A percentile compares a stretch with the other conserved stretches of the same genome.
Conservation (phyloP, 306 rosid species). For the Ormosia semicastrata region DNA sequence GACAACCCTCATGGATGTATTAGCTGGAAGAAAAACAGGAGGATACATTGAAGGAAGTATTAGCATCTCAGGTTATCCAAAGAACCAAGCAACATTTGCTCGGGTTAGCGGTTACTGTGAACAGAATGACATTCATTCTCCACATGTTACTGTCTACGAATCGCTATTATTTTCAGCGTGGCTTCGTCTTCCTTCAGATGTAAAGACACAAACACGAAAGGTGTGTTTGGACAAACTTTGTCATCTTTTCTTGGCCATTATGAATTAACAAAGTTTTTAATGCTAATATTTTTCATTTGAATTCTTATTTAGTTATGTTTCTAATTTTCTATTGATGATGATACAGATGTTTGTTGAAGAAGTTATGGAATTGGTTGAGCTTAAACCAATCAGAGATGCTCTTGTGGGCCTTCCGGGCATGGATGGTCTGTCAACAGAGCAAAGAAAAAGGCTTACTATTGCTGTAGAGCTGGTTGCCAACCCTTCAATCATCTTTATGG, state of each 20-base stretch:
- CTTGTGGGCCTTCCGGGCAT: constrained; percentile 53
- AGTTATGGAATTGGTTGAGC: constrained; percentile 62
- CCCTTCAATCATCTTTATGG: constrained; percentile 49
- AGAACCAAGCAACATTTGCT: constrained; percentile 58
- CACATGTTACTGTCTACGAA: constrained; percentile 50
- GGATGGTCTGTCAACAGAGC: constrained; percentile 52
- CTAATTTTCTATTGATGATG: background rate
- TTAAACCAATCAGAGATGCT: constrained; percentile 43
- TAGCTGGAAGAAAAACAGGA: constrained; percentile 64
- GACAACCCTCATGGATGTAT: constrained; percentile 66
- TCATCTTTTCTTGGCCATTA: background rate
- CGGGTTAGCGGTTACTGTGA: constrained; percentile 61
- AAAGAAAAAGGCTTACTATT: constrained; percentile 58
- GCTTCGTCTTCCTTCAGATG: constrained; percentile 55
- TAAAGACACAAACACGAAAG: constrained; percentile 25
- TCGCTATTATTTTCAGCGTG: constrained; percentile 56
- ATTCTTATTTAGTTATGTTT: background rate
- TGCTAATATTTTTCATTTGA: background rate
- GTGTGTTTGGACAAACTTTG: background rate
- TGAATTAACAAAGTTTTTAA: background rate
- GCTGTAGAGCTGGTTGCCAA: constrained; percentile 57
- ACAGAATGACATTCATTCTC: constrained; percentile 60
- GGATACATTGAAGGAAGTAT: constrained; percentile 58
- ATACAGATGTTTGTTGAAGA: constrained; percentile 50
- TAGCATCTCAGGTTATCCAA: constrained; percentile 55